Conservation (phyloP, 768 basidiomycete genomes). For the Mycena albidolilacea region DNA sequence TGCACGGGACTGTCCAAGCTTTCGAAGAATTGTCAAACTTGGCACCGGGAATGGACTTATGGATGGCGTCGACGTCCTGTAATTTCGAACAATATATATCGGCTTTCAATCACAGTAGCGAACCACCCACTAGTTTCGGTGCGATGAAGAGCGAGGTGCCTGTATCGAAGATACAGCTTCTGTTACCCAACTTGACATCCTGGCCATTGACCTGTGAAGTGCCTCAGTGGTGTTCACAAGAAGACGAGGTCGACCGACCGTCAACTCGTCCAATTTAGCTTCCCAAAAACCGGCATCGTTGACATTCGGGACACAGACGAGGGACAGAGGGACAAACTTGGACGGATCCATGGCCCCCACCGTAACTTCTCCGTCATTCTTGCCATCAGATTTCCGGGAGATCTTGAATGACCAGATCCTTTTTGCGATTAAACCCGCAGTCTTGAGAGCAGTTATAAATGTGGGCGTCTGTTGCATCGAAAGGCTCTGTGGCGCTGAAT, state of each 20-base stretch:
- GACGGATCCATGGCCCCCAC: conserved; percentile 70
- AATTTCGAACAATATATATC: conserved; percentile 6
- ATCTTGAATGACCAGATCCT: conserved; percentile 81
- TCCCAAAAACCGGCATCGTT: conserved; percentile 77
- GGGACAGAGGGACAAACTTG: conserved; percentile 65
- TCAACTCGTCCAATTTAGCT: conserved; percentile 62
- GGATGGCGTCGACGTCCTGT: conserved; percentile 69
- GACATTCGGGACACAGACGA: conserved; percentile 66
- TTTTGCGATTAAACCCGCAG: conserved; percentile 61
- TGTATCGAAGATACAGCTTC: conserved; percentile 70
- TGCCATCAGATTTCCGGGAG: conserved; percentile 68
- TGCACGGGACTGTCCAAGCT: conserved; percentile 79
- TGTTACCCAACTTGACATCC: conserved; percentile 56
- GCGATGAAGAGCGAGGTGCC: conserved; percentile 48
- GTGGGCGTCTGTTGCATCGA: conserved; percentile 70
- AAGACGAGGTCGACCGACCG: conserved; percentile 36
- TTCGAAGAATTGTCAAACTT: conserved; percentile 59
- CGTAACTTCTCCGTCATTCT: conserved; percentile 73
- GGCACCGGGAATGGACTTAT: conserved; percentile 71
- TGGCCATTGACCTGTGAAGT: conserved; percentile 57
- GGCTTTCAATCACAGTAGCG: not conserved
- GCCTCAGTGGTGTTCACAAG: not conserved
- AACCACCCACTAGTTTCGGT: conserved; percentile 36
- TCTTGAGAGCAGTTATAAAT: conserved; percentile 69
- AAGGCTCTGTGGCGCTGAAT: conserved; percentile 52